Base-by-base conservation (phyloP, 1,284 basidiomycete genomes). In the Ceratobasidium sp. region DNA sequence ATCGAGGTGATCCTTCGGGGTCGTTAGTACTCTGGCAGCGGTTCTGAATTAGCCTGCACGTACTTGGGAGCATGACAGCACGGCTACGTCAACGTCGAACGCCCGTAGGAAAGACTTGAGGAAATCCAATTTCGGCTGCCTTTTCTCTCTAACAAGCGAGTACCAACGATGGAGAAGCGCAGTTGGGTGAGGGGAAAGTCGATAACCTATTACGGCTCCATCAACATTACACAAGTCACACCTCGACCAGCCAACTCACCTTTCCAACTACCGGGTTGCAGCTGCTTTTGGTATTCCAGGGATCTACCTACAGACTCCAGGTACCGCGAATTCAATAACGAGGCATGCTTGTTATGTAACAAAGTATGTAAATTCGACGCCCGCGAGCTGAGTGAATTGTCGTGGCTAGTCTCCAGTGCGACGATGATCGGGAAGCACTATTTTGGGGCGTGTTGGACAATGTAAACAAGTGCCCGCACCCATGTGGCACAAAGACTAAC, bases 341-440 rank as follows among this genome's bases (percentile, higher is more conserved):
- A 93, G 3, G 91, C 88, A 77, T 98, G 95, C 78, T 99, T 98
- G 73, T 84, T 86, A 77, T 97, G 92, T 16, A 99, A 81, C 33
- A 92, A 85, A 0, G 88, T 83, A 79, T 98, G 96, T 12, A 98
- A 82, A 0, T 88, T 86, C 74, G 87, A 89, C 0, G 96, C 97
- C 64, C 92, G 86, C 42, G 86, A 84, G 66, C 91, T 89, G 30
- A 96, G 82, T 1, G 81, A 79, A 0, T 81, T 75, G 63, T 86
- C 85, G 2, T 89, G 83, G 76, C 91, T 91, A 0, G 96, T 97
- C 80, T 98, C 96, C 14, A 99, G 85, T 1, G 96, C 92, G 12
- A 99, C 88, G 71, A 99, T 91, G 36, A 95, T 87, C 0, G 97
- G 95, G 77, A 98, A 89, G 49, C 94, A 96, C 88, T 97, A 77